Evolutionary conservation across 1,139 yeast species (phyloP).

Genomic region (Suhomyces bokatorum): DNA sequence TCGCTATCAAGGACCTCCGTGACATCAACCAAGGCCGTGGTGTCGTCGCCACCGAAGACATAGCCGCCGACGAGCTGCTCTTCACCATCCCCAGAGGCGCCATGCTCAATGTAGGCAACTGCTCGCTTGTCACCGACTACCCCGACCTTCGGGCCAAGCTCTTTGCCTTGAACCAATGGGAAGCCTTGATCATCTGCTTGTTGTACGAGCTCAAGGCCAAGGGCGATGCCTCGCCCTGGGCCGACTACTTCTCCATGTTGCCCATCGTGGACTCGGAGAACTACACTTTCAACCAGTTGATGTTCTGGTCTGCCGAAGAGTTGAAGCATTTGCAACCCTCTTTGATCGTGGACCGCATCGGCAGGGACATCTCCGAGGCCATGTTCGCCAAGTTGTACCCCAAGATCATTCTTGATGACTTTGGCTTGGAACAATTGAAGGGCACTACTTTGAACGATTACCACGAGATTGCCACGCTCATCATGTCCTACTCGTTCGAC

Average conservation of each 20-base stretch:
- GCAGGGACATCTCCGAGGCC: constrained; percentile 63
- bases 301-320: constrained; percentile 72
- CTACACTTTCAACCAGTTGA: constrained; percentile 60
- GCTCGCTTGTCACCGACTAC: constrained; percentile 41
- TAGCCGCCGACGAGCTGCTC: constrained; percentile 57
- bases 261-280: constrained; percentile 46
- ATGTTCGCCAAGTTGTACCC: constrained; percentile 48
- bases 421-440: constrained; percentile 27
- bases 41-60: constrained; percentile 62
- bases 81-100: constrained; percentile 67
- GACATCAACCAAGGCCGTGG: constrained; percentile 72
- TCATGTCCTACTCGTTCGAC: constrained; percentile 49
- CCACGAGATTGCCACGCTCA: constrained; percentile 64
- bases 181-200: constrained; percentile 66
- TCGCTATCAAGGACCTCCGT: constrained; percentile 62
- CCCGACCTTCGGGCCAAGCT: constrained; percentile 37
- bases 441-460: constrained; percentile 56
- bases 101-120: constrained; percentile 59
- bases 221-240: constrained; percentile 58
- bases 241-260: constrained; percentile 65
- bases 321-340: constrained; percentile 64
- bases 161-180: constrained; percentile 66
- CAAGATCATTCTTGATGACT: constrained; percentile 21
- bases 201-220: constrained; percentile 53
- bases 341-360: constrained; percentile 65